phyloP scores from a whole-genome alignment of 495 filamentous ascomycete genomes.

The Trichoderma virens region DNA sequence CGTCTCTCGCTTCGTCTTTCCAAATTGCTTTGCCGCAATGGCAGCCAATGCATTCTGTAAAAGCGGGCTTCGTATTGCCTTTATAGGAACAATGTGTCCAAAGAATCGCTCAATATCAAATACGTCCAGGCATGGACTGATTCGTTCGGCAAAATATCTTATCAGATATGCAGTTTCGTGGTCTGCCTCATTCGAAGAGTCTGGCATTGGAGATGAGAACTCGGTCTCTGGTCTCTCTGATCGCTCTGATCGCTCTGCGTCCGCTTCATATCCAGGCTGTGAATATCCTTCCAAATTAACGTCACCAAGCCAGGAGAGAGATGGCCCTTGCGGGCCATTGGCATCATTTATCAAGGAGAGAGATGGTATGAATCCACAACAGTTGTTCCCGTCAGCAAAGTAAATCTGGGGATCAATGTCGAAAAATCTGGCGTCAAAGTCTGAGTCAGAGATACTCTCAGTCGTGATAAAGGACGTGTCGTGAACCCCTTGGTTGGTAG shows the following conservation, averaged over 20 bases:
- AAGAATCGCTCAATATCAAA: slow-evolving; percentile 6
- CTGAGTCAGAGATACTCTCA: background rate
- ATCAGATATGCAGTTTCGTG: slow-evolving; percentile 4
- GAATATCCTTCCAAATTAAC: background rate
- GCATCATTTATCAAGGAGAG: background rate
- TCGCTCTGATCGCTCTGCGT: background rate
- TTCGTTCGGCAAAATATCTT: background rate
- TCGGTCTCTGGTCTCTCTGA: background rate
- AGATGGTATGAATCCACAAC: background rate
- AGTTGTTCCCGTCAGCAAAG: slow-evolving; percentile 2
- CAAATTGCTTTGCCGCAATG: background rate
- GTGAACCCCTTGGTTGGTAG: background rate
- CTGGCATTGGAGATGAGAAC: background rate
- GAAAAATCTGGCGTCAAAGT: background rate
- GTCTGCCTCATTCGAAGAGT: background rate
- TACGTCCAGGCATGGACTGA: background rate
- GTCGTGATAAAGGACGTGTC: background rate
- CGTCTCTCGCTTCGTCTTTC: slow-evolving; percentile 6
- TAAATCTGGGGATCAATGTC: background rate
- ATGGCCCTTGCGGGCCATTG: background rate
- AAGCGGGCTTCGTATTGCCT: background rate
- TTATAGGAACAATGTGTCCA: background rate
- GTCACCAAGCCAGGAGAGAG: background rate
- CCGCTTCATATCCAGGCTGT: background rate
- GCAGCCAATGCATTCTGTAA: background rate